phyloP scores from a whole-genome alignment of 108 stramenopile species.

The Fistulifera solaris region DNA sequence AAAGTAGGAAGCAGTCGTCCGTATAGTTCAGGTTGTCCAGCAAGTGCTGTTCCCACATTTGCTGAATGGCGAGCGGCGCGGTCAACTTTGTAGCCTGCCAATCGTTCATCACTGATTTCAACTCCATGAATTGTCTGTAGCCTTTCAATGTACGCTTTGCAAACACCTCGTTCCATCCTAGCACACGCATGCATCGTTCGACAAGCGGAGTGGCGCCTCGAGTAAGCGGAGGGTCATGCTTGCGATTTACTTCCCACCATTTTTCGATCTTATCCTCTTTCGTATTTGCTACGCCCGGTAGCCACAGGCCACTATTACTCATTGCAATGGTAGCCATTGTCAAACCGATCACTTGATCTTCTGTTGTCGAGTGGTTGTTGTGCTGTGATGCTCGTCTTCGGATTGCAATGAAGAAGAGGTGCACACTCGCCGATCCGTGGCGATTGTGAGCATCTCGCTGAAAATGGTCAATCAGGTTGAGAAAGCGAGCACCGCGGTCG shows the following conservation, averaged over 20 bases:
- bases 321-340: slow-evolving; percentile 15
- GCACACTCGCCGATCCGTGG: too few relatives aligned
- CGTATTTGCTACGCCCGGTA: slow-evolving; percentile 30
- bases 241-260: slow-evolving; percentile 44
- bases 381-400: too few relatives aligned
- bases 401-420: too few relatives aligned
- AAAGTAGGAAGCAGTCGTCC: slow-evolving; percentile 42
- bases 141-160: slow-evolving; percentile 44
- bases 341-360: too few relatives aligned
- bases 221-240: slow-evolving; percentile 26
- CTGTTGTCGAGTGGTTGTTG: too few relatives aligned
- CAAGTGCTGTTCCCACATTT: slow-evolving; percentile 67
- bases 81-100: slow-evolving; percentile 44
- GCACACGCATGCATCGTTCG: slow-evolving; percentile 49
- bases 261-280: slow-evolving; percentile 44
- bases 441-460: too few relatives aligned
- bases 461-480: too few relatives aligned
- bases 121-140: slow-evolving; percentile 65
- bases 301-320: slow-evolving; percentile 25
- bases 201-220: slow-evolving; percentile 53
- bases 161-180: slow-evolving; percentile 34
- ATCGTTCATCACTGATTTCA: slow-evolving; percentile 60
- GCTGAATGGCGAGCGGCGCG: slow-evolving; percentile 45
- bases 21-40: slow-evolving; percentile 52
- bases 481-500: too few relatives aligned